These are phyloP conservation scores for Plenodomus tracheiphilus DNA, from an alignment of 2,329 filamentous ascomycete genomes.

Conservation along the genomic window DNA sequence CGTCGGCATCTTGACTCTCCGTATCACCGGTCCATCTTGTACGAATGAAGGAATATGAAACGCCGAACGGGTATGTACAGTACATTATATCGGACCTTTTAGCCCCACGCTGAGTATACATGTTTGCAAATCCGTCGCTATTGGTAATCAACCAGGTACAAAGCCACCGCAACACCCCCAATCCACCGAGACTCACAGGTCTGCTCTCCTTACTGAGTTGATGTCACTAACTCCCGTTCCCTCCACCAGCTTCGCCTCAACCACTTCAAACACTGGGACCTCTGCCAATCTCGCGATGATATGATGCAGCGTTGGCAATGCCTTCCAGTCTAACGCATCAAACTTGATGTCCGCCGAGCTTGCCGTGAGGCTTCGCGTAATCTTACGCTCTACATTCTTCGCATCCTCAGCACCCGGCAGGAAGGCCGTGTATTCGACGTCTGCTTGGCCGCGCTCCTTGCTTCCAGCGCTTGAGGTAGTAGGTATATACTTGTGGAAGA, in stretches of 20 bases:
- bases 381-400: constrained; percentile 38
- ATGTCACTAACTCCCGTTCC: constrained; percentile 58
- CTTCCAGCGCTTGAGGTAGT: constrained; percentile 50
- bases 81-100: too few species aligned
- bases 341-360: constrained; percentile 53
- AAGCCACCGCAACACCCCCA: too few species aligned
- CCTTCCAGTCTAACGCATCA: constrained; percentile 56
- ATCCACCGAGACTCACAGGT: not conserved
- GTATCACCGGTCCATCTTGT: too few species aligned
- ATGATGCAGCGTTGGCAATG: constrained; percentile 64
- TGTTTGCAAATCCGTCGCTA: too few species aligned
- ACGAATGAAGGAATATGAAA: too few species aligned
- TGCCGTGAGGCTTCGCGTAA: constrained; percentile 43
- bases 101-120: too few species aligned
- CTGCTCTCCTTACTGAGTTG: constrained; percentile 19
- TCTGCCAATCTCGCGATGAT: constrained; percentile 57
- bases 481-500: constrained; percentile 63
- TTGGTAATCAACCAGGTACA: too few species aligned
- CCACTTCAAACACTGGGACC: constrained; percentile 60
- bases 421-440: constrained; percentile 58
- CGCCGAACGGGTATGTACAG: too few species aligned
- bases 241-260: constrained; percentile 60
- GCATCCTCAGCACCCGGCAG: constrained; percentile 39
- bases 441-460: constrained; percentile 52
- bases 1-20: too few species aligned